Conservation (phyloP, 495 filamentous ascomycete species). For the Hypoxylon fragiforme region DNA sequence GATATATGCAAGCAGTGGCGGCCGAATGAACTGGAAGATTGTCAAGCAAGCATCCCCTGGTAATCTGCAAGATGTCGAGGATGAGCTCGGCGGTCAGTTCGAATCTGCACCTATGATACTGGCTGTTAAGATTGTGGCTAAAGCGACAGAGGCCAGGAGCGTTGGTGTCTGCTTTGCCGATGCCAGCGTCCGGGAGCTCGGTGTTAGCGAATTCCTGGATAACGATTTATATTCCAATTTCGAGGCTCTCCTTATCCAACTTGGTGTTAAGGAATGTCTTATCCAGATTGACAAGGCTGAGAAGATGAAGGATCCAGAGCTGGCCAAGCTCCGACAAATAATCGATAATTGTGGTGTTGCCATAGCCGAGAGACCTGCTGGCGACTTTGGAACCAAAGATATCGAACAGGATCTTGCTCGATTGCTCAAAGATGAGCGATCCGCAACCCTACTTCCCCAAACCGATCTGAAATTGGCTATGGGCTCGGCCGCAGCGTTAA, state of each 20-base stretch:
- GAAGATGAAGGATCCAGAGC: conserved; percentile 82
- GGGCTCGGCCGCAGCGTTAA: conserved; percentile 89
- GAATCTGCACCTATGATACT: conserved; percentile 92
- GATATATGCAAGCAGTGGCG: conserved; percentile 75
- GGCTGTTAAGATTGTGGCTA: conserved; percentile 88
- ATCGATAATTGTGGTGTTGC: conserved; percentile 91
- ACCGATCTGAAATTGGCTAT: conserved; percentile 96
- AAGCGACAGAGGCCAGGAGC: conserved; percentile 78
- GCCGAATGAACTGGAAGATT: conserved; percentile 87
- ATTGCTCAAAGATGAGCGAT: conserved; percentile 80
- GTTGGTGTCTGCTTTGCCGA: conserved; percentile 98
- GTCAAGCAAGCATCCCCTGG: conserved; percentile 91
- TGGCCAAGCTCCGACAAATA: conserved; percentile 83
- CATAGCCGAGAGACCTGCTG: conserved; percentile 71
- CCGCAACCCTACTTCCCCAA: conserved; percentile 77
- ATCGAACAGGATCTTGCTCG: conserved; percentile 94
- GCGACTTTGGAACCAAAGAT: conserved; percentile 86
- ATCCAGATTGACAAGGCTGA: conserved; percentile 69
- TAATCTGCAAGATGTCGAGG: conserved; percentile 96
- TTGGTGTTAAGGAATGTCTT: conserved; percentile 93
- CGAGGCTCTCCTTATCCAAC: conserved; percentile 92
- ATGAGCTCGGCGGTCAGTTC: conserved; percentile 85
- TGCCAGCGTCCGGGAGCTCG: conserved; percentile 92
- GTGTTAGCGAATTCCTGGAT: conserved; percentile 96
- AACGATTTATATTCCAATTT: conserved; percentile 99